Conservation (phyloP, 2,329 filamentous ascomycete species). For the Pseudovirgaria hyperparasitica region DNA sequence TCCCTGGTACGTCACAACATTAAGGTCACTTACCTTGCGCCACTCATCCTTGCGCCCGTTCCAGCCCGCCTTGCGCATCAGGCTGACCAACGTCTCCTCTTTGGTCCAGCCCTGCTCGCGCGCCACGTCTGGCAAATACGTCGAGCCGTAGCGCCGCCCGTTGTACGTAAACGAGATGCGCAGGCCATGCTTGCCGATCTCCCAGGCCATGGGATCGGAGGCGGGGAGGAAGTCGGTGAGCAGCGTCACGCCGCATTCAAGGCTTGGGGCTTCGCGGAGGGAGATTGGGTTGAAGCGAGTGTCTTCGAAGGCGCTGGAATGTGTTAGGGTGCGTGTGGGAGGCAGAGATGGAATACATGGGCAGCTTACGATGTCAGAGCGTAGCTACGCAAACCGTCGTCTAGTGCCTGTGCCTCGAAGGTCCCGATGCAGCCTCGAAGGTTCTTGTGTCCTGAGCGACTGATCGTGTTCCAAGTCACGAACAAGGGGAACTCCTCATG, state of each 20-base stretch:
- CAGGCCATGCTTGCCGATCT: slow-evolving; percentile 72
- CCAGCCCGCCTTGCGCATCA: slow-evolving; percentile 96
- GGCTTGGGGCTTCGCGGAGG: slow-evolving; percentile 20
- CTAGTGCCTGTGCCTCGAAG: slow-evolving; percentile 66
- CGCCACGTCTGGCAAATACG: slow-evolving; percentile 87
- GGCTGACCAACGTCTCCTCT: slow-evolving; percentile 76
- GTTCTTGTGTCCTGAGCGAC: slow-evolving; percentile 45
- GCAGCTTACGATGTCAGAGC: slow-evolving; percentile 59
- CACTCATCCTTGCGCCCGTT: slow-evolving; percentile 53
- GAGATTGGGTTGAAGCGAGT: slow-evolving; percentile 48
- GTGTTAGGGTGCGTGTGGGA: slow-evolving; percentile 1
- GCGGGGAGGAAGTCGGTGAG: slow-evolving; percentile 75
- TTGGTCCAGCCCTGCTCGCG: slow-evolving; percentile 89
- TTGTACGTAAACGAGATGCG: slow-evolving; percentile 72
- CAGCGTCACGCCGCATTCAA: slow-evolving; percentile 52
- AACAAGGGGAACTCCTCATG: slow-evolving; percentile 59
- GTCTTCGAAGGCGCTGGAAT: slow-evolving; percentile 47
- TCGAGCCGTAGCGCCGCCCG: slow-evolving; percentile 64
- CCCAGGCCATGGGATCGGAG: slow-evolving; percentile 68
- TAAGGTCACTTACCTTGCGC: slow-evolving; percentile 61
- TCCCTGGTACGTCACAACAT: slow-evolving; percentile 76
- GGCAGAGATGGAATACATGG: slow-evolving; percentile 1
- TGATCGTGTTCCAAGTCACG: slow-evolving; percentile 83
- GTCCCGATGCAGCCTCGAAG: slow-evolving; percentile 95
- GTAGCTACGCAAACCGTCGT: slow-evolving; percentile 63